A percentile compares a stretch with the other conserved stretches of the same genome.
phyloP scores from a whole-genome alignment of 1,284 basidiomycete genomes.

The Xerocomus subilludens region DNA sequence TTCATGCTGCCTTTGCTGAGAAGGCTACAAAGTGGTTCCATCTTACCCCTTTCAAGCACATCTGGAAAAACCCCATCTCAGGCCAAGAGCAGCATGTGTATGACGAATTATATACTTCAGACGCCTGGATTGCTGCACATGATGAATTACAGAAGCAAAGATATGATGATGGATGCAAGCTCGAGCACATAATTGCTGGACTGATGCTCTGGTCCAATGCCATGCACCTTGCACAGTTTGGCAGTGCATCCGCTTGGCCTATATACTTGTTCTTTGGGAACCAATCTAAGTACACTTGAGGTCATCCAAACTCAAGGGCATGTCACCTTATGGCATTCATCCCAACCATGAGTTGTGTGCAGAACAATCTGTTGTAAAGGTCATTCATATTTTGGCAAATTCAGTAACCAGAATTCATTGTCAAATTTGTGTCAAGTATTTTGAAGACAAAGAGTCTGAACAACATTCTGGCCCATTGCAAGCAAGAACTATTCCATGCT shows the following conservation, averaged over 20 bases:
- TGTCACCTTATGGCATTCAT: conserved; percentile 55
- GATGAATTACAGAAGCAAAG: conserved; percentile 40
- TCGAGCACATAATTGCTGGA: conserved; percentile 44
- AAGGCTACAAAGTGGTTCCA: no score
- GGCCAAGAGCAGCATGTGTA: conserved; percentile 25
- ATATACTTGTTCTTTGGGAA: conserved; percentile 55
- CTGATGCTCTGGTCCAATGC: conserved; percentile 56
- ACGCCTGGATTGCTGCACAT: conserved; percentile 37
- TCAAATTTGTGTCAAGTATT: conserved; percentile 47
- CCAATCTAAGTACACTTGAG: conserved; percentile 53
- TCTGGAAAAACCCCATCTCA: conserved; percentile 22
- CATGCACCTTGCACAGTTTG: conserved; percentile 57
- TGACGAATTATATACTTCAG: conserved; percentile 33
- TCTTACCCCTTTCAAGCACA: conserved; percentile 27
- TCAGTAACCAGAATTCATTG: conserved; percentile 44
- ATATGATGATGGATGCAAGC: conserved; percentile 34
- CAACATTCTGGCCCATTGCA: conserved; percentile 48
- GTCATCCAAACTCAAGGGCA: conserved; percentile 38
- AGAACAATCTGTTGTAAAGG: no score
- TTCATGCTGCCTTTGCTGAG: no score
- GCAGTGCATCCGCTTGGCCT: conserved; percentile 54
- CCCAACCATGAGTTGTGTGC: no score
- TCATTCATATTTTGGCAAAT: conserved; percentile 39
- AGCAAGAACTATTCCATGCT: conserved; percentile 52
- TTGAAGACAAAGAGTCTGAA: conserved; percentile 38